Percentiles rank a stretch among this genome's conserved stretches.
phyloP scores from a whole-genome alignment of 2,329 filamentous ascomycete species.

The Phialemoniopsis sp. region DNA sequence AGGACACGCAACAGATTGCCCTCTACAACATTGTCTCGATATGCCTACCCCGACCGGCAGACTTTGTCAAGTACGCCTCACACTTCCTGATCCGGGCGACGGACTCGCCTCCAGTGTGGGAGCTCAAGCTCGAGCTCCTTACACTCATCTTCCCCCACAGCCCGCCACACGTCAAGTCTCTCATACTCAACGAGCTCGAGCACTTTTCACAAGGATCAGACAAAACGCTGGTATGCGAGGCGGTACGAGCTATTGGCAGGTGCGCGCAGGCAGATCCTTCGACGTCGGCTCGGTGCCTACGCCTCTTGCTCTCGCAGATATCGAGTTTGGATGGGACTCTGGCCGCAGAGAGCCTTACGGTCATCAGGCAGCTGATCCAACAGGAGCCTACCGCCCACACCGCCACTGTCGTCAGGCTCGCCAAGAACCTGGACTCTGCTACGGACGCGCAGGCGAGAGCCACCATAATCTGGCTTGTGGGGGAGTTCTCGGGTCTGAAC shows the following conservation, averaged over 20 bases:
- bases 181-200: conserved; percentile 89
- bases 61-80: conserved; percentile 84
- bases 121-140: conserved; percentile 85
- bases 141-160: conserved; percentile 88
- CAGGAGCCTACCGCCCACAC: conserved; percentile 77
- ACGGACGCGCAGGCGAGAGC: conserved; percentile 85
- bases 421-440: conserved; percentile 85
- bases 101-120: conserved; percentile 80
- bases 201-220: conserved; percentile 80
- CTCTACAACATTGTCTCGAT: conserved; percentile 96
- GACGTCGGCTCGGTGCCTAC: conserved; percentile 75
- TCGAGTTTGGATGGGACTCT: conserved; percentile 82
- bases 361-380: conserved; percentile 93
- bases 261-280: conserved; percentile 76
- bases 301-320: conserved; percentile 80
- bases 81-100: conserved; percentile 84
- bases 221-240: conserved; percentile 76
- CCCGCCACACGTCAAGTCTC: conserved; percentile 69
- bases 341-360: conserved; percentile 88
- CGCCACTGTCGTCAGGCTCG: conserved; percentile 81
- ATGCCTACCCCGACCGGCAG: conserved; percentile 67
- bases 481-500: conserved; percentile 81
- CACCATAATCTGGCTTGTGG: conserved; percentile 95
- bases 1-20: conserved; percentile 85
- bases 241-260: conserved; percentile 86